phyloP scores from a whole-genome alignment of 2,329 filamentous ascomycete species.

The Hypomyces rosellus region DNA sequence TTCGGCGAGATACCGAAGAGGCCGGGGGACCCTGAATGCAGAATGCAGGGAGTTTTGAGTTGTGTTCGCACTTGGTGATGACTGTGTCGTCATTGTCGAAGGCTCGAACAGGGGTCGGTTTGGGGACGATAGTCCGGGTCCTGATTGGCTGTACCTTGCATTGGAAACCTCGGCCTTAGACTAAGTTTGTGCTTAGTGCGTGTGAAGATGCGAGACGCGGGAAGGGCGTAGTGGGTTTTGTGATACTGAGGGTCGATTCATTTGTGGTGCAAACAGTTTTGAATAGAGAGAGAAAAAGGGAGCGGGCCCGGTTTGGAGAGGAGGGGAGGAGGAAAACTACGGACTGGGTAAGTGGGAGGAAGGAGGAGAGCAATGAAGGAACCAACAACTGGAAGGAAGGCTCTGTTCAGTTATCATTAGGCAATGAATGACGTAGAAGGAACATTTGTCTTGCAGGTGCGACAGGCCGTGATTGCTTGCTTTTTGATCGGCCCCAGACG shows the following conservation, averaged over 20 bases:
- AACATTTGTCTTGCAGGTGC: no score
- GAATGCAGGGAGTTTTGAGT: no score
- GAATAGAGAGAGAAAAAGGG: no score
- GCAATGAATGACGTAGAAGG: no score
- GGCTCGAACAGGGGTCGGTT: not conserved
- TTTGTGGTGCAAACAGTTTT: no score
- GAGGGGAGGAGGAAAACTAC: no score
- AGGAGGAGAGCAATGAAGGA: not conserved
- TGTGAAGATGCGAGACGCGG: not conserved
- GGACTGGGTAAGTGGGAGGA: not conserved
- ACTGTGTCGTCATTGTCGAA: conserved; percentile 7
- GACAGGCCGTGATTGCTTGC: not conserved
- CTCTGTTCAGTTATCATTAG: not conserved
- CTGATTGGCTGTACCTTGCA: not conserved
- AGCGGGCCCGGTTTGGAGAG: no score
- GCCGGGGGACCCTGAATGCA: no score
- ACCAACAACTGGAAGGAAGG: not conserved
- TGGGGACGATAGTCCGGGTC: not conserved
- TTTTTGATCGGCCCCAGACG: conserved; percentile 1
- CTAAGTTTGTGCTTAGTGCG: not conserved
- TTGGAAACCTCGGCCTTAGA: not conserved
- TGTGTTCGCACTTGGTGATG: no score
- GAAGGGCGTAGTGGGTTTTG: no score
- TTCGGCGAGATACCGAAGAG: no score
- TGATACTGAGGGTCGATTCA: no score